Conservation (phyloP, 1,284 basidiomycete genomes). For the Austroboletus rostrupii region DNA sequence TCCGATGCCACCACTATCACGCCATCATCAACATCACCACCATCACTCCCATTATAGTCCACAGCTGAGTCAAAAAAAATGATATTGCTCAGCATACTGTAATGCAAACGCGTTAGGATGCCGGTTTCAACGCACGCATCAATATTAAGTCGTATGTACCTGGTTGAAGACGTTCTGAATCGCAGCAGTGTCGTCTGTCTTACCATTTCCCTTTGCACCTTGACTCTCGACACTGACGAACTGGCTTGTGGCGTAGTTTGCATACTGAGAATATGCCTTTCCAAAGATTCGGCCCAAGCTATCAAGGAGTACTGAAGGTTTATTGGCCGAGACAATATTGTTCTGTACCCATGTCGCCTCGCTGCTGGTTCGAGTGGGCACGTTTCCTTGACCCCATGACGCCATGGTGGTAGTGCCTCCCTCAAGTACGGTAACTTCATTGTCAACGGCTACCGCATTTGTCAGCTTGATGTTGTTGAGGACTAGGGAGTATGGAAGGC, state of each 20-base stretch:
- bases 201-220: slow-evolving; percentile 54
- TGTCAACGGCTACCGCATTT: slow-evolving; percentile 42
- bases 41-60: too few species aligned
- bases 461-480: slow-evolving; percentile 41
- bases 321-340: slow-evolving; percentile 32
- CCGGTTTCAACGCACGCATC: background rate
- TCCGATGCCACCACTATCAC: too few species aligned
- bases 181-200: slow-evolving; percentile 51
- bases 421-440: slow-evolving; percentile 19
- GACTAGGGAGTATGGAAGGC: slow-evolving; percentile 37
- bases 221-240: slow-evolving; percentile 49
- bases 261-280: slow-evolving; percentile 48
- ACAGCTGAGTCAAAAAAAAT: slow-evolving; percentile 51
- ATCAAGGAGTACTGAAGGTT: slow-evolving; percentile 42
- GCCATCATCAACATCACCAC: too few species aligned
- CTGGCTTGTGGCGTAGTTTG: slow-evolving; percentile 38
- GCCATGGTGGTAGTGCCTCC: slow-evolving; percentile 43
- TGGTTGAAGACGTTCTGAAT: slow-evolving; percentile 45
- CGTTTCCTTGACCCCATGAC: slow-evolving; percentile 50
- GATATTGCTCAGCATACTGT: slow-evolving; percentile 51
- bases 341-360: slow-evolving; percentile 28
- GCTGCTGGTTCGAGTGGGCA: slow-evolving; percentile 38
- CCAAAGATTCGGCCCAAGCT: slow-evolving; percentile 43
- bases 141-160: slow-evolving; percentile 11
- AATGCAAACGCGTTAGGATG: background rate